Evolutionary conservation across 164 flowering plant species (phyloP).

Genomic region (Annona squamosa): DNA sequence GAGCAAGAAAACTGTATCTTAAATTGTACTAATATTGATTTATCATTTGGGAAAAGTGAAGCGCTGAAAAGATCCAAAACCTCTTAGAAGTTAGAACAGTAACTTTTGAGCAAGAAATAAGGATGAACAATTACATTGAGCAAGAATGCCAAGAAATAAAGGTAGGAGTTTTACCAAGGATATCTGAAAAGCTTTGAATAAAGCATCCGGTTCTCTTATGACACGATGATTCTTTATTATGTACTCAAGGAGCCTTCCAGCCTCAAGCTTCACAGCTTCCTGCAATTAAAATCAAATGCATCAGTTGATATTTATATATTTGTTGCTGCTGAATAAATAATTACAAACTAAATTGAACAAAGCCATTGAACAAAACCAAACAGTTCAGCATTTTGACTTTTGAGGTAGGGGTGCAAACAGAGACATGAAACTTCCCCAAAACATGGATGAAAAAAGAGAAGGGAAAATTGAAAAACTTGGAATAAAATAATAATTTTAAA

Average conservation of each 20-base stretch:
- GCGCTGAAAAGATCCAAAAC: not conserved
- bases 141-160: not conserved
- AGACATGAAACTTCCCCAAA: too few relatives aligned
- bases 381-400: not conserved
- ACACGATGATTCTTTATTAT: conserved; percentile 54
- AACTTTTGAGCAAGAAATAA: not conserved
- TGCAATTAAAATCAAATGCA: conserved; percentile 18
- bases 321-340: not conserved
- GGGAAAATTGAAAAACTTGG: not conserved
- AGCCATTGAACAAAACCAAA: not conserved
- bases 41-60: not conserved
- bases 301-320: not conserved
- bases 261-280: conserved; percentile 51
- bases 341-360: too few relatives aligned
- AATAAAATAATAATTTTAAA: too few relatives aligned
- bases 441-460: too few relatives aligned
- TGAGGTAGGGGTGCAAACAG: too few relatives aligned
- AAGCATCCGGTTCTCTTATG: conserved; percentile 37
- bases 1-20: not conserved
- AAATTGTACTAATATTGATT: too few relatives aligned
- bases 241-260: conserved; percentile 55
- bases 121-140: too few relatives aligned
- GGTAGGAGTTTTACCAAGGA: conserved; percentile 54
- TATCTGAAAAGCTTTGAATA: conserved; percentile 72
- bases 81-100: not conserved